Base-by-base conservation (phyloP, 1,284 basidiomycete species). In the Malassezia dermatis region DNA sequence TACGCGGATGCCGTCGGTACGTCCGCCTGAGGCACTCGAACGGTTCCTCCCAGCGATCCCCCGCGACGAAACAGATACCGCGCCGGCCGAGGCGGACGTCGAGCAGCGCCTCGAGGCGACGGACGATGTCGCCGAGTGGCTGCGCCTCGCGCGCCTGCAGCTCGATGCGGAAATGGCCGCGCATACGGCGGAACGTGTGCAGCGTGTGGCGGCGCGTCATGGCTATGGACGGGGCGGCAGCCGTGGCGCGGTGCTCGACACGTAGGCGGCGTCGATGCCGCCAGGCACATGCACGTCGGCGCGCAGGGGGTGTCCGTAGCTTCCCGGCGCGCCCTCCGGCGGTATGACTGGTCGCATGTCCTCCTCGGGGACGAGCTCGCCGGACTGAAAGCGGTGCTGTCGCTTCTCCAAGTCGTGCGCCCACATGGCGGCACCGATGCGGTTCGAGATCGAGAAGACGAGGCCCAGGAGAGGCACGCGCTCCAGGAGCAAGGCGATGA, bases 391-490 rank as follows among this genome's bases (percentile, higher is more conserved):
- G 7, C 41, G 45, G 35, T 69, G 66, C 53, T 74, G 71, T 4
- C 70, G 59, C 50, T 74, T 74, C 48, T 74, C 72, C 12, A 74
- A 56, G 48, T 74, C 72, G 55, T 71, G 69, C 2, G 70, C 68
- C 63, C 69, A 72, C 67, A 70, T 70, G 12, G 71, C 72, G 1
- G 72, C 72, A 7, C 72, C 72, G 52, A 74, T 71, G 3, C 64
- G 65, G 54, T 74, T 74, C 21, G 64, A 67, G 43, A 74, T 61
- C 32, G 58, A 63, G 37, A 74, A 70, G 10, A 66, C 44, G 10
- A 74, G 48, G 23, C 72, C 72, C 11, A 64, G 19, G 8, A 74
- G 40, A 0, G 72, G 72, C 17, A 74, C 54, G 27, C 62, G 58
- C 56, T 74, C 72, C 41, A 71, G 57, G 8, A 71, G 51, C 3